These are phyloP conservation scores for Globisporangium nunn DNA, from an alignment of 352 stramenopile genomes.

Conservation along the genomic window DNA sequence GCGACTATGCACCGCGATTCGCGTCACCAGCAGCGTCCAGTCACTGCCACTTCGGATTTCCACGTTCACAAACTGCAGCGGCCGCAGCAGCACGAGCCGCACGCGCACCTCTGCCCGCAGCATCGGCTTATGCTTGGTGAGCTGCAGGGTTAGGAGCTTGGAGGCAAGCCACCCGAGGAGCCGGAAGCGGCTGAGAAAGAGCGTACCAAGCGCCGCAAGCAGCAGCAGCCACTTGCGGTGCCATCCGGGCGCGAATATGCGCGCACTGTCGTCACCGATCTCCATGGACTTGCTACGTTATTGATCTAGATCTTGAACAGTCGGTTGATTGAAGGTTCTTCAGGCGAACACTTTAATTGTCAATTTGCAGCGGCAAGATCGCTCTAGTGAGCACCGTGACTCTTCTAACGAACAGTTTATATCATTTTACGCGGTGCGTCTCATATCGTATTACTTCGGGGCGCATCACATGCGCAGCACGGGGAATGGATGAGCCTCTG, in stretches of 20 bases:
- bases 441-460: too few relatives aligned
- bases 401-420: too few relatives aligned
- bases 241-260: slow-evolving; percentile 29
- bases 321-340: background rate
- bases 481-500: slow-evolving; percentile 75
- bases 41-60: slow-evolving; percentile 22
- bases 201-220: slow-evolving; percentile 21
- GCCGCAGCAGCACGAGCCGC: slow-evolving; percentile 34
- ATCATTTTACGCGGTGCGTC: too few relatives aligned
- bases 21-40: slow-evolving; percentile 40
- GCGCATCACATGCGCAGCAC: too few relatives aligned
- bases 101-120: slow-evolving; percentile 25
- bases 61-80: slow-evolving; percentile 39
- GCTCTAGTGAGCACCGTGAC: too few relatives aligned
- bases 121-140: slow-evolving; percentile 19
- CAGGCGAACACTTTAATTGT: background rate
- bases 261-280: background rate
- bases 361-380: too few relatives aligned
- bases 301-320: background rate
- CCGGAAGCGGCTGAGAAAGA: slow-evolving; percentile 54
- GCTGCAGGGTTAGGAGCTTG: slow-evolving; percentile 25
- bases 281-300: background rate
- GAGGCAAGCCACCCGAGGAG: slow-evolving; percentile 45
- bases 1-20: slow-evolving; percentile 37
- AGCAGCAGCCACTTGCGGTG: slow-evolving; percentile 62